phyloP scores from a whole-genome alignment of 2,329 filamentous ascomycete genomes.

The Colletotrichum sp. region DNA sequence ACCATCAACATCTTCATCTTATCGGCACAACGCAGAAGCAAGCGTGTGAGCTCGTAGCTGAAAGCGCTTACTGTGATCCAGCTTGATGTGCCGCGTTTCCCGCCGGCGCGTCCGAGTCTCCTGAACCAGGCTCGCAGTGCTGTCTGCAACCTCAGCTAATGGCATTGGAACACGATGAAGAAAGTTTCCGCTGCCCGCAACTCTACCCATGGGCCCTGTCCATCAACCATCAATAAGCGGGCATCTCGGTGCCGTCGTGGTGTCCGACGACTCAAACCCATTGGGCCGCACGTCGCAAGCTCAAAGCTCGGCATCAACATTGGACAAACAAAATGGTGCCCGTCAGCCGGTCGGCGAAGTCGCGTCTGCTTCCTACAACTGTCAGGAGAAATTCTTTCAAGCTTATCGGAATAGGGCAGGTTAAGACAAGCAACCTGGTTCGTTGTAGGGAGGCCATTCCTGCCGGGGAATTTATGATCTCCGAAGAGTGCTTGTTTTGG shows the following conservation, averaged over 20 bases:
- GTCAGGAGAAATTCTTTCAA: neutral
- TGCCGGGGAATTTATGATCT: neutral
- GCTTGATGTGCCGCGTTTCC: neutral
- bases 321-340: neutral
- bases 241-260: neutral
- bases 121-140: neutral
- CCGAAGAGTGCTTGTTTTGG: neutral
- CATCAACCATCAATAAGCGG: neutral
- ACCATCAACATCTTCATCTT: neutral
- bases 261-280: neutral
- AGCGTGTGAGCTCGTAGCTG: neutral
- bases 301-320: neutral
- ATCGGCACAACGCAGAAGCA: rapidly evolving
- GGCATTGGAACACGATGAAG: neutral
- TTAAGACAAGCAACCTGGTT: neutral
- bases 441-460: neutral
- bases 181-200: neutral
- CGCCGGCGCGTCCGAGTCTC: neutral
- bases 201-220: neutral
- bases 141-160: neutral
- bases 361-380: neutral
- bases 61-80: neutral
- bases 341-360: neutral
- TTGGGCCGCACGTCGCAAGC: neutral
- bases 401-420: neutral